Evolutionary conservation across 805 yeast species (phyloP), one percentile per base, ranked within the genome.

Genomic region (Starmerella bombicola): DNA sequence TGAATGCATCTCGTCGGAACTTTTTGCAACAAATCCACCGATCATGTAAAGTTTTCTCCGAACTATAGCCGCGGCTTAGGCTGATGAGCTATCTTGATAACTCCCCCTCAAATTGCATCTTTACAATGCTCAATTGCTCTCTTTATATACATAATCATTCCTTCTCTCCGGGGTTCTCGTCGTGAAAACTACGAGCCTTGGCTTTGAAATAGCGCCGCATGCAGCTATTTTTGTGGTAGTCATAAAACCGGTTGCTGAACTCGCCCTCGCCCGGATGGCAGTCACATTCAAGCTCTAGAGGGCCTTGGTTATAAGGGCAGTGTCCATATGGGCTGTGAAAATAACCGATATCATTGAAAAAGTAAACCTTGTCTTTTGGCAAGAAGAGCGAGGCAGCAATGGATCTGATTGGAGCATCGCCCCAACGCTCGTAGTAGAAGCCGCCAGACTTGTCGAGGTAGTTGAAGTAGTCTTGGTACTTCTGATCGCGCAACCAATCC

Each of bases 371-470:
- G 46, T 73, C 75, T 58, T 71, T 74, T 40, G 80, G 74, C 59
- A 82, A 57, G 64, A 84, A 80, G 49, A 84, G 64, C 4, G 91
- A 66, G 17, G 82, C 94, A 24, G 91, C 95, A 21, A 93, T 68
- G 0, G 91, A 71, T 59, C 81, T 91, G n/a, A 82, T 71, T 2
- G 93, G 93, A 0, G 93, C 94, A 61, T 83, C 95, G 53, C 94
- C 93, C 95, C 93, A 82, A 62, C 94, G 71, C 66, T 85, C 95
- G 60, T 83, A 84, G 65, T 80, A 84, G 65, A 84, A 84, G n/a
- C 94, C 94, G 59, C 95, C 94, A 13, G 78, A 72, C 47, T 72
- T 60, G 61, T 84, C 94, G 55, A 84, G 70, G 52, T 69, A 65
- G 16, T 80, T 79, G 53, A 84, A 84, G 61, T 78, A 84, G 42